A percentile compares a stretch with the other conserved stretches of the same genome.
phyloP scores from a whole-genome alignment of 1,139 yeast genomes.

The Hansenula lynferdii region DNA sequence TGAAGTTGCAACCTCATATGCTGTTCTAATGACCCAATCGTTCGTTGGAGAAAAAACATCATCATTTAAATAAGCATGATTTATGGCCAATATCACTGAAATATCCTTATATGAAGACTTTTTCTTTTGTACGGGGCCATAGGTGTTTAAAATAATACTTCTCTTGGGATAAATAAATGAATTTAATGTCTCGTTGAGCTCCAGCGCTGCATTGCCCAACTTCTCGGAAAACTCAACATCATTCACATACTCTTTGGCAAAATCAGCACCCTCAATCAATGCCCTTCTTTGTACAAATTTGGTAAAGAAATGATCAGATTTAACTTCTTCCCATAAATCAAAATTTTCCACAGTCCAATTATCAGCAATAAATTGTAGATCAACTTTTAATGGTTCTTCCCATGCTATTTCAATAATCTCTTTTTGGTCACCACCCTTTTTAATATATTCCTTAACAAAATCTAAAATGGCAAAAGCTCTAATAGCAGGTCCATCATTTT shows the following conservation, averaged over 20 bases:
- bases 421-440: slow-evolving; percentile 14
- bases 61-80: slow-evolving; percentile 39
- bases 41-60: slow-evolving; percentile 51
- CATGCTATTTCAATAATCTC: slow-evolving; percentile 33
- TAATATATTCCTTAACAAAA: slow-evolving; percentile 40
- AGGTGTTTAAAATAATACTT: slow-evolving; percentile 22
- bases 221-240: slow-evolving; percentile 36
- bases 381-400: slow-evolving; percentile 54
- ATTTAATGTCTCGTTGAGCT: slow-evolving; percentile 10
- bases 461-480: slow-evolving; percentile 58
- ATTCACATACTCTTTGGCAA: slow-evolving; percentile 29
- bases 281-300: slow-evolving; percentile 66
- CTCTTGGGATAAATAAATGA: slow-evolving; percentile 20
- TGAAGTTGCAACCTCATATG: slow-evolving; percentile 3
- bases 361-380: slow-evolving; percentile 53
- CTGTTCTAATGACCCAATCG: slow-evolving; percentile 35
- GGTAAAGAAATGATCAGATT: slow-evolving; percentile 70
- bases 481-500: slow-evolving; percentile 86
- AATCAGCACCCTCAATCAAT: slow-evolving; percentile 43
- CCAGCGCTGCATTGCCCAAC: slow-evolving; percentile 1
- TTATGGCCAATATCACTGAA: slow-evolving; percentile 64
- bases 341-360: slow-evolving; percentile 63
- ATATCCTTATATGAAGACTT: slow-evolving; percentile 69
- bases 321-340: slow-evolving; percentile 88
- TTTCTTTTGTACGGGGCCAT: slow-evolving; percentile 44